Evolutionary conservation across 2,329 filamentous ascomycete genomes (phyloP), one percentile per base, ranked within the genome.

Genomic region (Bipolaris bicolor): DNA sequence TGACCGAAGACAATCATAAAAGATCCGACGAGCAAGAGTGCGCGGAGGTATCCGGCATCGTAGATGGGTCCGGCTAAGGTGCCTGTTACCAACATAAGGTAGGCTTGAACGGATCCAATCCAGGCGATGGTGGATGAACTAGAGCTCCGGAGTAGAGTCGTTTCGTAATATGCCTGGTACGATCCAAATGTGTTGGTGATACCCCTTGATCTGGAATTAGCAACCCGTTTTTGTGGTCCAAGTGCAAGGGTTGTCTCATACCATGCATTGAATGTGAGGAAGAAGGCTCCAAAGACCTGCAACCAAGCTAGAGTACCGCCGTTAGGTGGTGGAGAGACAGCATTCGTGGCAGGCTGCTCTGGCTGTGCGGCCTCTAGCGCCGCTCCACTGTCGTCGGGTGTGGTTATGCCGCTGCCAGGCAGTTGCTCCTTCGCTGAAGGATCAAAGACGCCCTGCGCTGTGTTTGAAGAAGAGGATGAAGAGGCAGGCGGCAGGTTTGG

Each of bases 101-200:
- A 81, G 10, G 79, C 76, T 64, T 83, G 79, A 13, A 81, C 74
- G 5, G 76, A 77, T 15, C 81, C 81, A 49, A 83, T 80, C 81
- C 81, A 82, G 39, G 80, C 78, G 49, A 83, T 81, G 7, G 75
- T 66, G 3, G 78, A 81, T 2, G 80, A 73, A 7, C 67, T 75
- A 5, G 76, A 74, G 13, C 64, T 62, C 1, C 66, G 54, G 6
- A 83, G 74, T 5, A 81, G 68, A 3, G 70, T 70, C 13, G 69
- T 73, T 55, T 81, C 75, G 63, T 83, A 83, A 66, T 79, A 82
- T 0, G 80, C 76, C 61, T 82, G 79, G 58, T 80, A 83, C 7
- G 75, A 77, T 10, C 81, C 80, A 49, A 81, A 82, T 0, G 79
- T 78, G 57, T 81, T 82, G 13, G 80, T 72, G 16, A 81, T 70